A percentile compares a stretch with the other conserved stretches of the same genome.
phyloP scores from a whole-genome alignment of 2,329 filamentous ascomycete species.

The Orbilia blumenaviensis region DNA sequence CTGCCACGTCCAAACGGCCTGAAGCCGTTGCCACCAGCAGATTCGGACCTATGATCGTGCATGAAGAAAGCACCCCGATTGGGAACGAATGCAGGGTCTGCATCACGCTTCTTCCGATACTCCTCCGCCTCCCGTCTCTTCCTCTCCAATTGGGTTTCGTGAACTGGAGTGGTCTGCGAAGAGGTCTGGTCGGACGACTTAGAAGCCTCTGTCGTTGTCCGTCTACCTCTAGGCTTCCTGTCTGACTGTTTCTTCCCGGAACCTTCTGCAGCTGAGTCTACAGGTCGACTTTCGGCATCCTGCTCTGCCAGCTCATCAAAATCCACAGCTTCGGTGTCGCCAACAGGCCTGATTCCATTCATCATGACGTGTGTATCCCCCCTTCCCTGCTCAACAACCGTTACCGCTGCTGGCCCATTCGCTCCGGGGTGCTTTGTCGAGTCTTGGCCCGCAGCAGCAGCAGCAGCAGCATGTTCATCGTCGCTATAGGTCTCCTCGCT shows the following conservation, averaged over 20 bases:
- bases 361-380: slow-evolving; percentile 71
- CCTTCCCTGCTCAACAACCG: slow-evolving; percentile 61
- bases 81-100: slow-evolving; percentile 91
- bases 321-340: slow-evolving; percentile 63
- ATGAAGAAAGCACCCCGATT: slow-evolving; percentile 96
- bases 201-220: slow-evolving; percentile 58
- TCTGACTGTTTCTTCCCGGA: slow-evolving; percentile 30
- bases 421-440: slow-evolving; percentile 58
- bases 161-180: slow-evolving; percentile 60
- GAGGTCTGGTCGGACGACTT: slow-evolving; percentile 58
- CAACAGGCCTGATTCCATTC: slow-evolving; percentile 65
- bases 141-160: slow-evolving; percentile 72
- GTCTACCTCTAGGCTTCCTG: slow-evolving; percentile 59
- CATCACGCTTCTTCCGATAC: slow-evolving; percentile 85
- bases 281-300: slow-evolving; percentile 26
- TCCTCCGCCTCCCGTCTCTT: slow-evolving; percentile 88
- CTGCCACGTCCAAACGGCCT: slow-evolving; percentile 74
- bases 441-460: slow-evolving; percentile 57
- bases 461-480: slow-evolving; percentile 59
- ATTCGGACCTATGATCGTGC: slow-evolving; percentile 87
- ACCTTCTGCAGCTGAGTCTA: slow-evolving; percentile 7
- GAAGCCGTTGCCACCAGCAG: slow-evolving; percentile 80
- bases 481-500: slow-evolving; percentile 67
- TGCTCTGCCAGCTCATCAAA: slow-evolving; percentile 63
- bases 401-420: slow-evolving; percentile 59